Evolutionary conservation across 768 basidiomycete species (phyloP).

Genomic region (Arthromyces matolae): DNA sequence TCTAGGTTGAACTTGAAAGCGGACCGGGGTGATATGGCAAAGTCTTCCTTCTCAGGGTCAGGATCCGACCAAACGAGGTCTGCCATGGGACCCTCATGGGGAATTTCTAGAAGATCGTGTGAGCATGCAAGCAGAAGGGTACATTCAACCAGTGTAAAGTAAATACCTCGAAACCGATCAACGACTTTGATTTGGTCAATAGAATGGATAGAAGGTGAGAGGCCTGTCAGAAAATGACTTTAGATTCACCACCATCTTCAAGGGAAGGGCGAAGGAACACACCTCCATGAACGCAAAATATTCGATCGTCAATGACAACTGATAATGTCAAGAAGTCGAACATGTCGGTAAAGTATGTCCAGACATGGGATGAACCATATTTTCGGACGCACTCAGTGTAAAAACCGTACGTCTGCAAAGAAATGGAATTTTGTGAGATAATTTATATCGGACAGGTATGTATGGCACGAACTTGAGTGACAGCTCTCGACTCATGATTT

Average conservation of each 20-base stretch:
- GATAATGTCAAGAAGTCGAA: conserved; percentile 98
- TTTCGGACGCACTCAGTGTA: conserved; percentile 98
- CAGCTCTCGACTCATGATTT: conserved; percentile 96
- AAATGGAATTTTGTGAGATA: conserved; percentile 26
- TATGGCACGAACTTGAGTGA: conserved; percentile 79
- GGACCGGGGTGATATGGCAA: conserved; percentile 96
- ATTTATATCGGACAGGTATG: conserved; percentile 16
- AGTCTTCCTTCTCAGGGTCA: conserved; percentile 98
- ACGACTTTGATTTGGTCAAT: conserved; percentile 99
- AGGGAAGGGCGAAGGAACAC: conserved; percentile 19
- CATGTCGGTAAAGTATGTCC: conserved; percentile 99
- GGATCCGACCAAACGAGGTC: conserved; percentile 99
- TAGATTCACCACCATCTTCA: conserved; percentile 7
- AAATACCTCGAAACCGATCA: conserved; percentile 90
- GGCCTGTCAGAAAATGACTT: conserved; percentile 45
- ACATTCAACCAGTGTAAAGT: conserved; percentile 16
- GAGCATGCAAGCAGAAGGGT: conserved; percentile 18
- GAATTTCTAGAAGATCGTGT: conserved; percentile 69
- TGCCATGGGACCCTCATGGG: conserved; percentile 99
- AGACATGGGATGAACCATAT: conserved; percentile 93
- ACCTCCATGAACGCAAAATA: conserved; percentile 99
- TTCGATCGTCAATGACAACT: conserved; percentile 97
- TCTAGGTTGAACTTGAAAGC: conserved; percentile 25
- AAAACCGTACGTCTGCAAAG: conserved; percentile 89
- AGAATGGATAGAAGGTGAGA: conserved; percentile 97